Evolutionary conservation across 2,329 filamentous ascomycete genomes (phyloP).

Genomic region (Ceratocystis huliohia): DNA sequence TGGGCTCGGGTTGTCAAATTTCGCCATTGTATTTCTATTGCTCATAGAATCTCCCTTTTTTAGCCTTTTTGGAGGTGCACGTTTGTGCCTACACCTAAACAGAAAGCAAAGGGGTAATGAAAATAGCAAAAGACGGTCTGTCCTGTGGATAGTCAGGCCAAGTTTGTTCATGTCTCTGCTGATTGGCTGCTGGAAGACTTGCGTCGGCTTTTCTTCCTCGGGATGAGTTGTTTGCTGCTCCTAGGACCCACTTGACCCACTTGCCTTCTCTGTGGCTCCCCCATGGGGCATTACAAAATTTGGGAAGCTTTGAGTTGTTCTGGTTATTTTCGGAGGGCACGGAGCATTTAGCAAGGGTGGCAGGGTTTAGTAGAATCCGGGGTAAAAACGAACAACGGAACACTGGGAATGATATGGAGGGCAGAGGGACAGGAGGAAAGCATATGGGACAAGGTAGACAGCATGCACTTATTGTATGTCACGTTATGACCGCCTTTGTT

Average conservation of each 20-base stretch:
- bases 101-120: not conserved
- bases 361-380: constrained; percentile 9
- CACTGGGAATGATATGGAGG: not conserved
- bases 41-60: not conserved
- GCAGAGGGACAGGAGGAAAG: not conserved
- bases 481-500: not conserved
- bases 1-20: not conserved
- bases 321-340: constrained; percentile 7
- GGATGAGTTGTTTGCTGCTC: not conserved
- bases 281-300: constrained; percentile 2
- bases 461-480: not conserved
- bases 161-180: not conserved
- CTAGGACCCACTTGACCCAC: constrained; percentile 3
- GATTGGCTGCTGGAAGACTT: not conserved
- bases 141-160: not conserved
- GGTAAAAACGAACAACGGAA: not conserved
- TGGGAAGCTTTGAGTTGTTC: constrained; percentile 4
- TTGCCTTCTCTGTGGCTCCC: not conserved
- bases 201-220: constrained; percentile 7
- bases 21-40: not conserved
- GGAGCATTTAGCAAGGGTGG: constrained; percentile 1
- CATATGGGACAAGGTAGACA: not conserved
- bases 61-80: not conserved
- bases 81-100: not conserved
- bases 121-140: not conserved